Evolutionary conservation across 192 early-diverging fungal genomes (phyloP), one percentile per base, ranked within the genome.

Genomic region (Coemansia sp.): DNA sequence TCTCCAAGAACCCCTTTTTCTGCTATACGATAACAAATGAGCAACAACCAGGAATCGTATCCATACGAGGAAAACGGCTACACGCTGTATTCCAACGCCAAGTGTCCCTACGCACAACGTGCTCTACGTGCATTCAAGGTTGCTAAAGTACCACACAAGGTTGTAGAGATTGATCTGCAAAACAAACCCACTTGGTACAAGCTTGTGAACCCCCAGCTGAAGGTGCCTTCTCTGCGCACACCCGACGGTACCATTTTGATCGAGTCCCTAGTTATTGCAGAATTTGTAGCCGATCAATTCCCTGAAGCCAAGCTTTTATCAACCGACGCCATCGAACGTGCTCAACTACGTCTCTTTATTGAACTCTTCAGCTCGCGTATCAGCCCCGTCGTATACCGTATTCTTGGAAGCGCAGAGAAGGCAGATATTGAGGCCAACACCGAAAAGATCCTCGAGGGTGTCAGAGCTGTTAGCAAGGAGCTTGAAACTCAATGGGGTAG

Each of bases 31-130:
- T n/a, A n/a, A n/a, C n/a, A n/a, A n/a, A n/a, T n/a, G 17, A 36
- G 17, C 14, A 3, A 36, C 13, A 2, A 11, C 34, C 17, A 36
- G 3, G 14, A n/a, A 3, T 23, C 27, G 6, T 51, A 51, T n/a
- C 49, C 49, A 1, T 51, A 51, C n/a, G 33, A 51, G 36, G 49
- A 51, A 23, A 39, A 38, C 36, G 26, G 22, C 14, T 51, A 51
- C 44, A 72, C 61, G 13, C 71, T 84, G 35, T 84, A 83, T 67
- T 78, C 71, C 40, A 37, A 54, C 19, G 23, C 32, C 27, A 13
- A 63, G 38, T 86, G 84, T 57, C 84, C 84, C 28, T 86, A 72
- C 43, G 83, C 84, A 10, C 83, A 84, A 25, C 80, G 84, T 33
- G 77, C 80, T 1, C 73, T 63, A 29, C 77, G 85, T 53, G 78